Evolutionary conservation across 257 asterid species (phyloP), one percentile per base, ranked within the genome.

Genomic region (Nicotiana benthamiana): DNA sequence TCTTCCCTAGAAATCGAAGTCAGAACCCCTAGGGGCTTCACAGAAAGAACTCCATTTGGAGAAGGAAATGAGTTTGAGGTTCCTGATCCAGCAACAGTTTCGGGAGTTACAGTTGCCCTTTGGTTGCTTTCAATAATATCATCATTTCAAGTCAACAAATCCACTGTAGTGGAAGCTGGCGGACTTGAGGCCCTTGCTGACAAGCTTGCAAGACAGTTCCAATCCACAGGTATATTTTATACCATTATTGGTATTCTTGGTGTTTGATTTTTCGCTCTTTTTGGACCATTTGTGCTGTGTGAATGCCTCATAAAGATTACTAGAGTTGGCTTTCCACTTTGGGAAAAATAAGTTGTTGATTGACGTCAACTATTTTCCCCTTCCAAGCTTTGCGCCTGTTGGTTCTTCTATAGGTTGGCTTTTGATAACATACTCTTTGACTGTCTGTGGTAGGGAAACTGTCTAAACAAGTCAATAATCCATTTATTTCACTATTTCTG

Each of bases 91-190:
- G 92, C 95, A 82, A 89, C 86, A 43, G 92, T 89, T 77, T 87
- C 89, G 86, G 95, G 94, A 75, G 85, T 91, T 62, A 91, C 94
- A 46, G 89, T 85, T 74, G 94, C 98, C 83, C 85, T 91, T 83
- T 94, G 97, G 98, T 85, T 94, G 90, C 86, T 94, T 22, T 88
- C 92, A 40, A 87, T 94, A 75, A 66, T 91, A 81, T 89, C 95
- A 84, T 92, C 94, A 40, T 83, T 85, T 63, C 87, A 85, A 80
- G 82, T 85, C 28, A 88, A 88, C 85, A 92, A 83, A 85, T 61
- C 84, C 84, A 88, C 86, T 59, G 87, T 92, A 64, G 82, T 90
- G 83, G 98, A 94, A 86, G 97, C 93, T 86, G 98, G 97, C 60
- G 95, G 88, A 70, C 89, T 92, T 70, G 97, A 92, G 67, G 87